Conservation (phyloP, 768 basidiomycete genomes). For the Rhizopogon roseolus region DNA sequence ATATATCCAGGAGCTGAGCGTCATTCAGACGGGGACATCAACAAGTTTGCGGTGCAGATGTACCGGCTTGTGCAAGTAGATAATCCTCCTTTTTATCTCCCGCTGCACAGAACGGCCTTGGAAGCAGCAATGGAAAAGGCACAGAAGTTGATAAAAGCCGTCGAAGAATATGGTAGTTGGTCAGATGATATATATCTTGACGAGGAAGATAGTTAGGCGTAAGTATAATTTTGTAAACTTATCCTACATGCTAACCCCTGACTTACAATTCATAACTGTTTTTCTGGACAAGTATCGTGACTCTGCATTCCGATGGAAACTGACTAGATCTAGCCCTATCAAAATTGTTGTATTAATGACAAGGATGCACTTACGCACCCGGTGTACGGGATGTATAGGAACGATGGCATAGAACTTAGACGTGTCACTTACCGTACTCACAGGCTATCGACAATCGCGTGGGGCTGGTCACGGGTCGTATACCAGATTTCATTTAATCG, state of each 20-base stretch:
- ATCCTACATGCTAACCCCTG: neutral
- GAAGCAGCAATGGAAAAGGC: conserved; percentile 18
- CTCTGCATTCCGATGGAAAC: too few species aligned
- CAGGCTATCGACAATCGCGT: too few species aligned
- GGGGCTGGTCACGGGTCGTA: too few species aligned
- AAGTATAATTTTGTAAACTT: neutral
- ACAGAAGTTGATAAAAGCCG: conserved; percentile 15
- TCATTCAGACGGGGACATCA: conserved; percentile 13
- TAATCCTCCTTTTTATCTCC: conserved; percentile 20
- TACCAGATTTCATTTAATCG: too few species aligned
- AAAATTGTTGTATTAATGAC: too few species aligned
- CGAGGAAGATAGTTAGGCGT: neutral
- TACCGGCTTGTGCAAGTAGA: conserved; percentile 15
- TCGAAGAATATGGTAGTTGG: conserved; percentile 22
- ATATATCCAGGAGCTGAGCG: conserved; percentile 7
- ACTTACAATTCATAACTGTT: neutral
- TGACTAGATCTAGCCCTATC: too few species aligned
- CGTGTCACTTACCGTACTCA: too few species aligned
- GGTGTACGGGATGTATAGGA: too few species aligned
- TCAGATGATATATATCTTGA: conserved; percentile 20
- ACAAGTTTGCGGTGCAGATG: conserved; percentile 17
- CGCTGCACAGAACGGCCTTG: conserved; percentile 17
- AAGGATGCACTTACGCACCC: too few species aligned
- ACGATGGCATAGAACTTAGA: too few species aligned
- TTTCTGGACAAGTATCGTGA: too few species aligned